Base-by-base conservation (phyloP, 2,329 filamentous ascomycete genomes). In the Fusarium veterinarium region DNA sequence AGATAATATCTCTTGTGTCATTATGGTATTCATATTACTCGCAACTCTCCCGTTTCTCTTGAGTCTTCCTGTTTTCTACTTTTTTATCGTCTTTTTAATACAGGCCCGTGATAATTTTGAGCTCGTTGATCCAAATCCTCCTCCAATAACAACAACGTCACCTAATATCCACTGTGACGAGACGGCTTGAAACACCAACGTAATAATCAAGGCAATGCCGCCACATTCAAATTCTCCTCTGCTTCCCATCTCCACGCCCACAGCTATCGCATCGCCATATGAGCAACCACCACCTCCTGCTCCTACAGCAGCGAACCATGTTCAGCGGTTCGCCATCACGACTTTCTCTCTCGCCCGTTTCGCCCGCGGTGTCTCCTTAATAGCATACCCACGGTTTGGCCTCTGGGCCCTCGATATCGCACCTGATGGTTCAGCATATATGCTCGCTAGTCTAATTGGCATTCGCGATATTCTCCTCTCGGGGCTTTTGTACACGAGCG, bases 361-460 rank as follows among this genome's bases (percentile, higher is more conserved):
- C 51, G 44, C 76, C 19, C 77, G 80, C 51, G 79, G 79, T 52
- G 46, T 80, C 25, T 74, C 73, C 20, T 67, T 79, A 38, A 68
- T 81, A 65, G 72, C 64, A 12, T 79, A 75, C 48, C 78, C 78
- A 17, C 75, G 72, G 60, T 65, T 80, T 11, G 78, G 76, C 51
- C 73, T 81, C 35, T 78, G 75, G 67, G 71, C 77, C 56, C 74
- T 81, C 59, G 80, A 80, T 20, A 73, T 80, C 16, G 72, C 75
- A n/a, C 53, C 68, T 13, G 75, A 72, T 61, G 75, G 73, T 62
- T 69, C 75, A 28, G 72, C 76, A 12, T 77, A 77, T 60, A 71
- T 81, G 68, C 75, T 81, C 58, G 78, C 77, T 28, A 76, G 76
- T 59, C 58, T 81, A 14, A 78, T 80, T 38, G 80, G 80, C 52